phyloP scores from a whole-genome alignment of 1,139 yeast species.

The Kurtzmaniella natalensis region DNA sequence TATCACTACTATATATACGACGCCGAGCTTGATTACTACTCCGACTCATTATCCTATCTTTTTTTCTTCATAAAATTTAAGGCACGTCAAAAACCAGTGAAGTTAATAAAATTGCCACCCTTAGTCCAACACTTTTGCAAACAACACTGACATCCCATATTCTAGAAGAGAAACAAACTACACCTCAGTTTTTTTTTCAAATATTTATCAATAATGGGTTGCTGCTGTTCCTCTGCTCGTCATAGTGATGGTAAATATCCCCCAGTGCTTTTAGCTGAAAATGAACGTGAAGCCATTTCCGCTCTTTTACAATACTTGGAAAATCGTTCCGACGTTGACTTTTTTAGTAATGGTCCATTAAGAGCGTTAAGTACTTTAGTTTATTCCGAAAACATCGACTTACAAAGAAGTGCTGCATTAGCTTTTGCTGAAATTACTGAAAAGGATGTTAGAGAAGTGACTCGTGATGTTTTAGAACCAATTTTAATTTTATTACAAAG shows the following conservation, averaged over 20 bases:
- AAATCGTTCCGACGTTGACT: constrained; percentile 79
- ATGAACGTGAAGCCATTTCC: constrained; percentile 94
- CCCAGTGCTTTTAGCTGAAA: constrained; percentile 83
- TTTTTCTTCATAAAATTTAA: no score
- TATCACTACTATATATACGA: no score
- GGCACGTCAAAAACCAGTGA: no score
- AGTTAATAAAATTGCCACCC: no score
- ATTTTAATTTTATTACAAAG: constrained; percentile 82
- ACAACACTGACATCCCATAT: no score
- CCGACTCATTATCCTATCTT: no score
- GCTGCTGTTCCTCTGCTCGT: constrained; percentile 53
- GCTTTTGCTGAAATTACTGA: constrained; percentile 99
- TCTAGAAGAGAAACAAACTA: no score
- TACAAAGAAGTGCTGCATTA: constrained; percentile 95
- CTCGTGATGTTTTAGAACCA: constrained; percentile 89
- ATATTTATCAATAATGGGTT: constrained; percentile 55
- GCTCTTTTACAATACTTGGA: constrained; percentile 85
- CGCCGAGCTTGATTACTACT: no score
- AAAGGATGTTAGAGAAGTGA: constrained; percentile 87
- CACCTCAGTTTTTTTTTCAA: no score
- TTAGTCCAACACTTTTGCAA: no score
- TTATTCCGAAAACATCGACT: constrained; percentile 88
- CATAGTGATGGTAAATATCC: constrained; percentile 52
- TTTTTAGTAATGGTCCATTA: constrained; percentile 86
- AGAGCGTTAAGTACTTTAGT: constrained; percentile 90